A percentile compares a stretch with the other conserved stretches of the same genome.
phyloP scores from a whole-genome alignment of 73 alveolate genomes.

The Symbiodinium pilosum region DNA sequence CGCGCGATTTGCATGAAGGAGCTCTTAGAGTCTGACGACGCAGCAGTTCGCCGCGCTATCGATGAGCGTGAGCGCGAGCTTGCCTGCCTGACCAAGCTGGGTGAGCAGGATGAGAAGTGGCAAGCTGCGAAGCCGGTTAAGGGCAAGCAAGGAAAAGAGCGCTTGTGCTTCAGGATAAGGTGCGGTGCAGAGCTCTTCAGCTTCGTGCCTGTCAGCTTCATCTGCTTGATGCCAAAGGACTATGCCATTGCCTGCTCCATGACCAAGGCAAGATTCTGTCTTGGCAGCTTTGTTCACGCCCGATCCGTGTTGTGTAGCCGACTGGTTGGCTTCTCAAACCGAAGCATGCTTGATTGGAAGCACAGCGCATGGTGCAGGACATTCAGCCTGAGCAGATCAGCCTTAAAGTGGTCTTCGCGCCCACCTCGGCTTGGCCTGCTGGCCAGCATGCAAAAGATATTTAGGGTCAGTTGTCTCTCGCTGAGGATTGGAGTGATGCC shows the following conservation, averaged over 20 bases:
- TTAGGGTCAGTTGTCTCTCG: too few species aligned
- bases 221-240: constrained; percentile 2
- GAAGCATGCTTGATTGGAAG: too few species aligned
- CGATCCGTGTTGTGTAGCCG: too few species aligned
- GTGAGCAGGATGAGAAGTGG: not conserved
- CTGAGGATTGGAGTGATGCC: constrained; percentile 89
- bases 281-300: too few species aligned
- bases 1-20: constrained; percentile 37
- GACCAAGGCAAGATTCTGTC: constrained; percentile 56
- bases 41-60: constrained; percentile 33
- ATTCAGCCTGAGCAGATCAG: constrained; percentile 42
- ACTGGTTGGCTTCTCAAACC: too few species aligned
- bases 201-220: not conserved
- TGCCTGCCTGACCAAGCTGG: not conserved
- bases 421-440: not conserved
- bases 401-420: constrained; percentile 13
- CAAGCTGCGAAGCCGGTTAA: constrained; percentile 13
- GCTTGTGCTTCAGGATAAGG: not conserved
- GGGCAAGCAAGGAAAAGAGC: constrained; percentile 25
- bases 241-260: constrained; percentile 73
- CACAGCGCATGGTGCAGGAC: constrained; percentile 7
- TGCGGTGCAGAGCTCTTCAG: not conserved
- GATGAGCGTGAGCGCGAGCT: constrained; percentile 72
- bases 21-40: constrained; percentile 38
- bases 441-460: too few species aligned